Evolutionary conservation across 805 yeast genomes (phyloP).

Genomic region (Yarrowia sp.): DNA sequence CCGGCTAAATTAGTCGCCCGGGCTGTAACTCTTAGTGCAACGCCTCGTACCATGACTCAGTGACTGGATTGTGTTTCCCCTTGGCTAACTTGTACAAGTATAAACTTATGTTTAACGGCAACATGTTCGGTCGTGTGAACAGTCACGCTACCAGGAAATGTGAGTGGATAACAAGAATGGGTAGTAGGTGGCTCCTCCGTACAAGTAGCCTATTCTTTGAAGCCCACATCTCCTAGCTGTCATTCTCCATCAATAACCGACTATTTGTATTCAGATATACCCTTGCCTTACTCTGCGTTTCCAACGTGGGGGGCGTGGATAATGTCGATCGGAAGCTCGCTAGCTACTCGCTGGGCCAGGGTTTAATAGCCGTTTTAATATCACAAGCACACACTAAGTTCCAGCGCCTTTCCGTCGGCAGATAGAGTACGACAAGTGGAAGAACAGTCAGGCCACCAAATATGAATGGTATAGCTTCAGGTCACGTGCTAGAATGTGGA

Average conservation of each 20-base stretch:
- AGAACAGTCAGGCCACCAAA: background rate
- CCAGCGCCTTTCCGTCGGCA: background rate
- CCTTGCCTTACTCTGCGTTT: background rate
- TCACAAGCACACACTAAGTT: background rate
- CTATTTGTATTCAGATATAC: background rate
- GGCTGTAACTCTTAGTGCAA: too few species aligned
- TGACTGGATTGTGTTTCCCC: background rate
- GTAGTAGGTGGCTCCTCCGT: too few species aligned
- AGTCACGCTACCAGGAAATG: too few species aligned
- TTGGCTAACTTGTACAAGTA: background rate
- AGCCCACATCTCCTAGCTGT: too few species aligned
- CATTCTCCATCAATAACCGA: background rate
- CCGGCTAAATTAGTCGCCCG: too few species aligned
- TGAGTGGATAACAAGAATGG: too few species aligned
- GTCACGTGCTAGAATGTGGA: too few species aligned
- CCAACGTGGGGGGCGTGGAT: constrained; percentile 6
- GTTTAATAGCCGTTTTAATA: constrained; percentile 14
- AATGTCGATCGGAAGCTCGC: constrained; percentile 4
- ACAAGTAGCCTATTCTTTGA: too few species aligned
- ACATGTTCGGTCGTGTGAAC: background rate
- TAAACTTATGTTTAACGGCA: constrained; percentile 1
- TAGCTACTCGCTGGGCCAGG: constrained; percentile 1
- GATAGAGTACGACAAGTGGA: background rate
- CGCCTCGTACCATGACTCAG: constrained; percentile 4
- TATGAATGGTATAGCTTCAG: too few species aligned